Percentiles rank a stretch among this genome's conserved stretches.
Evolutionary conservation across 2,329 filamentous ascomycete species (phyloP).

Genomic region (Monosporascus sp.): DNA sequence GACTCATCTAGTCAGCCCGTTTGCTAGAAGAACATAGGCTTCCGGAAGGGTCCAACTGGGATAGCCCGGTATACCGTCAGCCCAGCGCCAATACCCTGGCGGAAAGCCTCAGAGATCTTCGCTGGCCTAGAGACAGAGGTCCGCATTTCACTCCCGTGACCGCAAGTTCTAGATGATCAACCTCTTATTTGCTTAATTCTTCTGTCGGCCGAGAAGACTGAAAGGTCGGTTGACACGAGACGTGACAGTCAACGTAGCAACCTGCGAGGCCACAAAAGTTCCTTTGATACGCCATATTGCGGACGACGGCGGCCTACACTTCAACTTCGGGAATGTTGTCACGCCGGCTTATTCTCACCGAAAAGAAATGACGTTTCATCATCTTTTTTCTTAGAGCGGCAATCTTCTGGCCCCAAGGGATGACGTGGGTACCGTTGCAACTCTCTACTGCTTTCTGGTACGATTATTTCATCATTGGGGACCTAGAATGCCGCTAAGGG

Average conservation of each 20-base stretch:
- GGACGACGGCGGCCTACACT: too few species aligned
- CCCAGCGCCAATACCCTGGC: too few species aligned
- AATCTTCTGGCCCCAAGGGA: background rate
- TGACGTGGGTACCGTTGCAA: background rate
- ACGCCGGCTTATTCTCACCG: background rate
- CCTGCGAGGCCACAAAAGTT: background rate
- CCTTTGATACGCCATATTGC: too few species aligned
- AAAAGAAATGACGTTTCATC: background rate
- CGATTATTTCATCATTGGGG: background rate
- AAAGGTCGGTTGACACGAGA: background rate
- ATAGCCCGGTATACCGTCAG: background rate
- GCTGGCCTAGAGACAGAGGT: background rate
- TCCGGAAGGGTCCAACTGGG: background rate
- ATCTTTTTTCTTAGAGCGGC: background rate
- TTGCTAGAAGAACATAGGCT: background rate
- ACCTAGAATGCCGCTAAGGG: background rate
- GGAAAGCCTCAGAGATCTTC: too few species aligned
- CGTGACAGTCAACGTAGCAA: background rate
- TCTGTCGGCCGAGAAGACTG: background rate
- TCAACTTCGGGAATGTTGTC: too few species aligned
- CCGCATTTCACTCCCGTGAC: background rate
- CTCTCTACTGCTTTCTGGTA: background rate
- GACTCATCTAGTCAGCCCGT: background rate
- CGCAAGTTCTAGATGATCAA: background rate
- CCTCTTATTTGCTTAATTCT: background rate